A percentile compares a stretch with the other conserved stretches of the same genome.
phyloP scores from a whole-genome alignment of 371 early-diverging fungal genomes.

The Phascolomyces articulosus region DNA sequence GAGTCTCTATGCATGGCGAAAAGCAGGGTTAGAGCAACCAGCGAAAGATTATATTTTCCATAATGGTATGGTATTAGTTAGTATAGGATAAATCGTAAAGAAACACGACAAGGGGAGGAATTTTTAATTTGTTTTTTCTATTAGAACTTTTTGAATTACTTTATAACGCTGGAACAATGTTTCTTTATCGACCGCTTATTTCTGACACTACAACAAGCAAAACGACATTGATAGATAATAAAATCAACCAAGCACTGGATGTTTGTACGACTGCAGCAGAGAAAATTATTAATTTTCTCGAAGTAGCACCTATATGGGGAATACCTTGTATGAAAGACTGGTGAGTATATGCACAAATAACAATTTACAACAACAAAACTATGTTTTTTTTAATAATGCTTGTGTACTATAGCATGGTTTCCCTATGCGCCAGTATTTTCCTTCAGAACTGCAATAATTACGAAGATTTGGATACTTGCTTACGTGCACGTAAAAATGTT shows the following conservation, averaged over 20 bases:
- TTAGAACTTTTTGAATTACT: neutral
- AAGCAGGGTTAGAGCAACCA: neutral
- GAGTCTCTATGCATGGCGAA: neutral
- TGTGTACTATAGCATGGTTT: neutral
- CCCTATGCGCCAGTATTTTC: neutral
- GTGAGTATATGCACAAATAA: neutral
- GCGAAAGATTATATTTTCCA: too few relatives aligned
- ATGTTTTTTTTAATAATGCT: neutral
- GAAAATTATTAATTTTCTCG: neutral
- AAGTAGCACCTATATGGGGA: neutral
- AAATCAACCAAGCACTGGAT: neutral
- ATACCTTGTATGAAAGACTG: neutral
- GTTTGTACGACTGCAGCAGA: neutral
- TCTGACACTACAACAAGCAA: neutral
- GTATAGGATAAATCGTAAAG: too few relatives aligned
- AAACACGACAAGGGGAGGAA: neutral
- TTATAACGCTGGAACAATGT: neutral
- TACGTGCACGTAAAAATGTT: neutral
- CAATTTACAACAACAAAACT: too few relatives aligned
- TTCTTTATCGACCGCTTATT: neutral
- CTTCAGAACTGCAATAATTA: neutral
- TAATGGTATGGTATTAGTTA: too few relatives aligned
- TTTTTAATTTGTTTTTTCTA: neutral
- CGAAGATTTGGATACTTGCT: neutral
- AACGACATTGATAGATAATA: too few relatives aligned